Evolutionary conservation across 768 basidiomycete genomes (phyloP).

Genomic region (Xerocomus potaroensis): DNA sequence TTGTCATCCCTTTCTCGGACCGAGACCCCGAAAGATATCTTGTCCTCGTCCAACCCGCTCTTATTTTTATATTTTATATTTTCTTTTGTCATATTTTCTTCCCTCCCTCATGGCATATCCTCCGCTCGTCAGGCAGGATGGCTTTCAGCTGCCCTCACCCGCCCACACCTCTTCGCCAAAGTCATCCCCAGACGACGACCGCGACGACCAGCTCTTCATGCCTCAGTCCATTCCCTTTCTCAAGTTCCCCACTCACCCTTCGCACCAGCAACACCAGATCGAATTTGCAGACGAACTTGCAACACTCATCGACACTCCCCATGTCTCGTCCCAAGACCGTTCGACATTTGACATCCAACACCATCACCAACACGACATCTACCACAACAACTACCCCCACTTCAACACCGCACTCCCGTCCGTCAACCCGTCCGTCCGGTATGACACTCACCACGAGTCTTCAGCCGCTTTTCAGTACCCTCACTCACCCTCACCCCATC

Average conservation of each 20-base stretch:
- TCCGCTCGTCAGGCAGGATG: slow-evolving; percentile 56
- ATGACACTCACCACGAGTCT: slow-evolving; percentile 44
- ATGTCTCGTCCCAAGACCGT: slow-evolving; percentile 37
- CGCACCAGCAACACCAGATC: slow-evolving; percentile 30
- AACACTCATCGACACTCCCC: slow-evolving; percentile 44
- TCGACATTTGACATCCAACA: no score
- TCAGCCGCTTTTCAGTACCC: slow-evolving; percentile 26
- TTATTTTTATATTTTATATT: no score
- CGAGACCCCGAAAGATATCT: slow-evolving; percentile 30
- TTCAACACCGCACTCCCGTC: no score
- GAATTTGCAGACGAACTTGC: slow-evolving; percentile 72
- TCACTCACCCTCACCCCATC: slow-evolving; percentile 30
- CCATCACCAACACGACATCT: slow-evolving; percentile 58
- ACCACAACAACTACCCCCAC: slow-evolving; percentile 33
- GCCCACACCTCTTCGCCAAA: slow-evolving; percentile 27
- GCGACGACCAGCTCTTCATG: slow-evolving; percentile 39
- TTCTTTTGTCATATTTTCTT: no score
- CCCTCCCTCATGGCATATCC: slow-evolving; percentile 25
- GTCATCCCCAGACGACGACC: slow-evolving; percentile 27
- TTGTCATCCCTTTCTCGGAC: slow-evolving; percentile 32
- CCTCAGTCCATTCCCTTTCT: slow-evolving; percentile 43
- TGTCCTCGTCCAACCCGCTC: not conserved
- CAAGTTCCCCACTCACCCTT: slow-evolving; percentile 39
- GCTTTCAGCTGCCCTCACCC: slow-evolving; percentile 61
- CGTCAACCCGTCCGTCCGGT: slow-evolving; percentile 50